Evolutionary conservation across 768 basidiomycete genomes (phyloP).

Genomic region (Lactarius tabidus): DNA sequence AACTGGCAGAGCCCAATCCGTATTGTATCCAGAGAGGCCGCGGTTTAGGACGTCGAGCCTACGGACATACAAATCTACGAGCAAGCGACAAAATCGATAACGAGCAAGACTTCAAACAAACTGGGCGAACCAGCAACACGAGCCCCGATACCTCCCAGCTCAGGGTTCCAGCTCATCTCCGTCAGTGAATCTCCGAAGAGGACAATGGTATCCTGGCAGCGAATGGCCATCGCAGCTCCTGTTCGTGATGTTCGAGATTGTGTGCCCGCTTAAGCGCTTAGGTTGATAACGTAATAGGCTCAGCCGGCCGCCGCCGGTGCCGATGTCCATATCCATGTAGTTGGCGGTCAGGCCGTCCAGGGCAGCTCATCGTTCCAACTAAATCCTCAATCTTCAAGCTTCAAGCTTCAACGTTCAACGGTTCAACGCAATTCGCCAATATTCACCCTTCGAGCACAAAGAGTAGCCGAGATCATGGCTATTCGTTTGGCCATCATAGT

Average conservation of each 20-base stretch:
- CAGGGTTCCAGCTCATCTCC: slow-evolving; percentile 55
- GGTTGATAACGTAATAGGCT: no score
- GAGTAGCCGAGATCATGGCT: slow-evolving; percentile 36
- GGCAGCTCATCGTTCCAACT: neutral
- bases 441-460: neutral
- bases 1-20: slow-evolving; percentile 78
- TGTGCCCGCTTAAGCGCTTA: no score
- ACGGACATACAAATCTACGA: slow-evolving; percentile 66
- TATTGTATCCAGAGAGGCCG: slow-evolving; percentile 81
- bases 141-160: slow-evolving; percentile 56
- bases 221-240: slow-evolving; percentile 46
- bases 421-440: neutral
- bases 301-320: no score
- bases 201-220: slow-evolving; percentile 61
- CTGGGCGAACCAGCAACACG: slow-evolving; percentile 56
- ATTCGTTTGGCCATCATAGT: slow-evolving; percentile 71
- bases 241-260: neutral
- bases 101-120: neutral
- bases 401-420: neutral
- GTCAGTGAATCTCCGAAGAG: slow-evolving; percentile 84
- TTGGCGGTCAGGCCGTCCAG: no score
- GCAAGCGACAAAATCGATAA: neutral
- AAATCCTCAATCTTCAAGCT: no score
- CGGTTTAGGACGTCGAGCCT: slow-evolving; percentile 86
- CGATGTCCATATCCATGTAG: no score